Base-by-base conservation (phyloP, 345 rosid genomes). In the Laguncularia racemosa region DNA sequence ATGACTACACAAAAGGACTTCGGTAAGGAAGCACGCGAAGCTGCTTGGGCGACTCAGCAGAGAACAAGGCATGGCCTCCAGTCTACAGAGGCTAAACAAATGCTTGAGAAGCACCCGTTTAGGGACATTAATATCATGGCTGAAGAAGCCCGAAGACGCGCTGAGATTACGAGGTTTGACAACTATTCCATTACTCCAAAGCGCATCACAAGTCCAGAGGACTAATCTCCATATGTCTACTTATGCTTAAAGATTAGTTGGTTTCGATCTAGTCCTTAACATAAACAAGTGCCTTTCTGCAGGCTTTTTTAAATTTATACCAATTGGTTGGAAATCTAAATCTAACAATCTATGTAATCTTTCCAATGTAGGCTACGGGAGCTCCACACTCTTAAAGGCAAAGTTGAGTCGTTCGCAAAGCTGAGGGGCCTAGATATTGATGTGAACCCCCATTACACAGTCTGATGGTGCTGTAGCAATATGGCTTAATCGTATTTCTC, bases 41-140 rank as follows among this genome's bases (percentile, higher is more conserved):
- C 83, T 14, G 78, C 77, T 14, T 84, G 86, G 90, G 90, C 85
- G 3, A 50, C 84, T 0, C 80, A 84, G 71, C 85, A 84, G 67
- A 61, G 91, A 6, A 79, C 85, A 2, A 76, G 33, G 17, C 82
- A 81, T 20, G 87, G 87, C 18, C 77, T 84, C 15, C 64, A 75
- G 43, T 63, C 85, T 8, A 12, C 14, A 0, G 79, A 77, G 16
- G 3, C 80, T 5, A 84, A 69, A 58, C 17, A n/a, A 13, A 64
- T 68, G 65, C 16, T 73, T 6, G 84, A 76, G 52, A 79, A 72
- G 54, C 76, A 73, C 66, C 61, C 68, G 11, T 71, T 67, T 62
- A 67, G 77, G 38, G 91, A 79, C 70, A 75, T 73, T 15, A 66
- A 64, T 48, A 12, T 69, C 66, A 73, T 79, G 82, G 84, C 81